A percentile compares a stretch with the other conserved stretches of the same genome.
Conservation (phyloP, 108 stramenopile genomes). For the Skeletonema costatum region DNA sequence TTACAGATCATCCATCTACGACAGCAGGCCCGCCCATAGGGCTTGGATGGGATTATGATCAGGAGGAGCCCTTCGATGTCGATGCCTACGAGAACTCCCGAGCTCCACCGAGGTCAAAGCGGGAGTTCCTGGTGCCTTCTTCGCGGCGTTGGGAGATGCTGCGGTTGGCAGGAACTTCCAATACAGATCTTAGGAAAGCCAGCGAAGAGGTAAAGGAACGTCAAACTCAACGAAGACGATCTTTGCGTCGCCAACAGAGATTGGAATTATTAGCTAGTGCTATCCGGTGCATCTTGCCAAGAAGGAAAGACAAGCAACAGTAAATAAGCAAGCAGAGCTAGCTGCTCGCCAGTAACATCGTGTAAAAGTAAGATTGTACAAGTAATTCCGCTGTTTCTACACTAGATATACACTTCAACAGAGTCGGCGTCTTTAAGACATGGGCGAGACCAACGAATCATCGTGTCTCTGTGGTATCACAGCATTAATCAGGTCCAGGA, state of each 20-base stretch:
- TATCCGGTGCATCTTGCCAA: not conserved
- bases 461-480: slow-evolving; percentile 14
- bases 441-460: not conserved
- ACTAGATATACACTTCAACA: not conserved
- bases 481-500: slow-evolving; percentile 6
- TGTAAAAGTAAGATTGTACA: not conserved
- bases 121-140: not conserved
- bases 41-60: not conserved
- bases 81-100: not conserved
- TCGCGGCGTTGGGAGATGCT: not conserved
- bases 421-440: not conserved
- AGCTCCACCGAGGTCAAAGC: not conserved
- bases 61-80: not conserved
- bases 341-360: not conserved
- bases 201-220: not conserved
- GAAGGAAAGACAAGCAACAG: not conserved
- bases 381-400: not conserved
- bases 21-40: not conserved
- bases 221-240: not conserved
- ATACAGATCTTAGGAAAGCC: not conserved
- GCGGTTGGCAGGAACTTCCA: not conserved
- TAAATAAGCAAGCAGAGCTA: not conserved
- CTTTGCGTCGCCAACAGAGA: not conserved
- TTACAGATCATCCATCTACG: not conserved
- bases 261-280: not conserved